phyloP scores from a whole-genome alignment of 108 stramenopile species.

The Fragilariopsis cylindrus region DNA sequence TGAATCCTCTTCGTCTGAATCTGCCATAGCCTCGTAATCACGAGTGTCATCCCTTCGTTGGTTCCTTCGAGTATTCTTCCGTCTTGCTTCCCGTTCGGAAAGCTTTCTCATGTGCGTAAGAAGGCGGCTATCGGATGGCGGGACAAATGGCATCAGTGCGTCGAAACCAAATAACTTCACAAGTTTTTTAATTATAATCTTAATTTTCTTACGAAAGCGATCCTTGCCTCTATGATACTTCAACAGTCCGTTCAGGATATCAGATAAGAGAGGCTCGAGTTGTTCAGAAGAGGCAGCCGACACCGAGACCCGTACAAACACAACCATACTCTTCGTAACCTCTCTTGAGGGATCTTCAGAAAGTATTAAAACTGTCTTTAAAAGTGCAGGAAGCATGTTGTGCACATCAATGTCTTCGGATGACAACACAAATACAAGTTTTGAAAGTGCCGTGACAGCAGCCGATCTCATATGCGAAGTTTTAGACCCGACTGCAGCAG shows the following conservation, averaged over 20 bases:
- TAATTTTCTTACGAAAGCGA: slow-evolving; percentile 89
- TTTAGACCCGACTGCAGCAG: slow-evolving; percentile 81
- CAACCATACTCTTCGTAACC: slow-evolving; percentile 88
- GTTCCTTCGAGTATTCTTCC: slow-evolving; percentile 45
- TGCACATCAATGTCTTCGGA: slow-evolving; percentile 61
- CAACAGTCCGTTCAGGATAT: slow-evolving; percentile 77
- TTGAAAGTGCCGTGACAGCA: slow-evolving; percentile 74
- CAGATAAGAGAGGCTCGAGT: slow-evolving; percentile 73
- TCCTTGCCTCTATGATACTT: slow-evolving; percentile 80
- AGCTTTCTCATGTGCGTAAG: slow-evolving; percentile 89
- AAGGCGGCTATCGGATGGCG: slow-evolving; percentile 78
- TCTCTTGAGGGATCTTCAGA: slow-evolving; percentile 86
- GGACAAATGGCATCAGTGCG: slow-evolving; percentile 68
- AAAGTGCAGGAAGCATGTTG: slow-evolving; percentile 65
- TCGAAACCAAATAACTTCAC: slow-evolving; percentile 87
- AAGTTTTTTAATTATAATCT: slow-evolving; percentile 92
- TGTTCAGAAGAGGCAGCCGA: slow-evolving; percentile 65
- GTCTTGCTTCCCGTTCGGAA: slow-evolving; percentile 58
- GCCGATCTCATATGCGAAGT: slow-evolving; percentile 94
- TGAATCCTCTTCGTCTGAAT: slow-evolving; percentile 87
- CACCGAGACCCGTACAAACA: slow-evolving; percentile 88
- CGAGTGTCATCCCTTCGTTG: neutral
- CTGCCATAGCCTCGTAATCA: slow-evolving; percentile 48
- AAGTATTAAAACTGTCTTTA: slow-evolving; percentile 84
- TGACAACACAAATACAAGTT: slow-evolving; percentile 73